Conservation (phyloP, 1,284 basidiomycete species). For the Cutaneotrichosporon cavernicola region DNA sequence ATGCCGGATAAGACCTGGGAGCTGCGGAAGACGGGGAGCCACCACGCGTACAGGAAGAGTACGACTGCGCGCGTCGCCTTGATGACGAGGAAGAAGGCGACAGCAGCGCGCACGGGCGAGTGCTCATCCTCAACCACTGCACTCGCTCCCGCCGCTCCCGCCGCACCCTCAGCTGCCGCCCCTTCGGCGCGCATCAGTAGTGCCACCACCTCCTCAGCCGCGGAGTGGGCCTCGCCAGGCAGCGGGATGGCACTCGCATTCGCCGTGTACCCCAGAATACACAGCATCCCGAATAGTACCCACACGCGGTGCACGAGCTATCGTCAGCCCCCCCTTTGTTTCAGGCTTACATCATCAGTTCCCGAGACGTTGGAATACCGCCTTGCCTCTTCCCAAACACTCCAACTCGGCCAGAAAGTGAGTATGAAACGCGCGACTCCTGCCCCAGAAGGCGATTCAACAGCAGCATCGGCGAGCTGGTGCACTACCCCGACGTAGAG, state of each 20-base stretch:
- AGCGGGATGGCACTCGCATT: conserved; percentile 49
- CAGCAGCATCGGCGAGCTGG: conserved; percentile 50
- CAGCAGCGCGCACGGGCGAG: conserved; percentile 32
- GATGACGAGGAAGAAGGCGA: conserved; percentile 42
- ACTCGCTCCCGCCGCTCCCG: not conserved
- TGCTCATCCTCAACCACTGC: not conserved
- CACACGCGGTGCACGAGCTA: conserved; percentile 48
- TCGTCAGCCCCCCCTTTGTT: not conserved
- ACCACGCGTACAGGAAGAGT: conserved; percentile 37
- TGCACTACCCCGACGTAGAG: conserved; percentile 55
- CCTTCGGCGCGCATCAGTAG: conserved; percentile 10
- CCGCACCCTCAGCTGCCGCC: conserved; percentile 2
- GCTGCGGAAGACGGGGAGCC: conserved; percentile 46
- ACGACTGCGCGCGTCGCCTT: conserved; percentile 32
- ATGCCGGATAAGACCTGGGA: conserved; percentile 34
- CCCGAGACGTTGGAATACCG: conserved; percentile 50
- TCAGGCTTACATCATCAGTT: conserved; percentile 44
- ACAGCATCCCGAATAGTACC: conserved; percentile 51
- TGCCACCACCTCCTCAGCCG: not conserved
- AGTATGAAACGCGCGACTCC: conserved; percentile 42
- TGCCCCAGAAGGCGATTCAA: conserved; percentile 31
- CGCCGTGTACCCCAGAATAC: conserved; percentile 48
- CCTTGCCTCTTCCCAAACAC: conserved; percentile 52
- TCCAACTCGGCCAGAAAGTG: conserved; percentile 50
- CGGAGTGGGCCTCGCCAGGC: not conserved